Base-by-base conservation (phyloP, 2,329 filamentous ascomycete species). In the Aspergillus fischeri region DNA sequence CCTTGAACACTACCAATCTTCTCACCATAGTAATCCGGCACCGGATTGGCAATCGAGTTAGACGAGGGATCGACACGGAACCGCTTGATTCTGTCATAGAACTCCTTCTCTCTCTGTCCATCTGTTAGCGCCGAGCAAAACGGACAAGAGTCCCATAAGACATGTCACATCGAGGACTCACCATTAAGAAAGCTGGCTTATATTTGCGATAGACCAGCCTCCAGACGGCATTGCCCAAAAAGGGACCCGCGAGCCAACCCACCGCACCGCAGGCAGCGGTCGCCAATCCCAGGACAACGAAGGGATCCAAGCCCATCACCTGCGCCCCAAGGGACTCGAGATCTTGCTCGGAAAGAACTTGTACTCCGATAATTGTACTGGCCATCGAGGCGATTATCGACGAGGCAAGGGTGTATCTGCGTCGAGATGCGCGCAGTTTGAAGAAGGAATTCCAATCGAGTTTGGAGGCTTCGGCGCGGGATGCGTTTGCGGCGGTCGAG, bases 21-120 rank as follows among this genome's bases (percentile, higher is more conserved):
- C 80, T 99, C 94, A 67, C 94, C 94, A 70, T 99, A 99, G 77
- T 96, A 99, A 73, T 99, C 94, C 47, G 93, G 92, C 1, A 96
- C 90, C 20, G 94, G 94, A 78, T 97, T 97, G 53, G 90, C 85
- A 65, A 94, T 87, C 44, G 91, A 96, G 61, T 92, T 95, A 54
- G 89, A 88, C 17, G 87, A 89, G 3, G 94, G 93, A 73, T 99
- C 93, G 60, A 96, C 93, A 27, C 94, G 87, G 78, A 94, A 89
- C 75, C 88, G 91, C 81, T 92, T 94, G 77, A 99, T 90, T 64
- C 93, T 85, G 60, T 87, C 85, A 75, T 93, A 97, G 80, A 99
- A 97, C 74, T 93, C 88, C 68, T 87, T 91, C 78, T 99, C 94
- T 83, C 97, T 97, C 83, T 90, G 65, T 56, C n/a, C 20, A 20